Evolutionary conservation across 352 stramenopile species (phyloP).

Genomic region (Plasmopara muralis): DNA sequence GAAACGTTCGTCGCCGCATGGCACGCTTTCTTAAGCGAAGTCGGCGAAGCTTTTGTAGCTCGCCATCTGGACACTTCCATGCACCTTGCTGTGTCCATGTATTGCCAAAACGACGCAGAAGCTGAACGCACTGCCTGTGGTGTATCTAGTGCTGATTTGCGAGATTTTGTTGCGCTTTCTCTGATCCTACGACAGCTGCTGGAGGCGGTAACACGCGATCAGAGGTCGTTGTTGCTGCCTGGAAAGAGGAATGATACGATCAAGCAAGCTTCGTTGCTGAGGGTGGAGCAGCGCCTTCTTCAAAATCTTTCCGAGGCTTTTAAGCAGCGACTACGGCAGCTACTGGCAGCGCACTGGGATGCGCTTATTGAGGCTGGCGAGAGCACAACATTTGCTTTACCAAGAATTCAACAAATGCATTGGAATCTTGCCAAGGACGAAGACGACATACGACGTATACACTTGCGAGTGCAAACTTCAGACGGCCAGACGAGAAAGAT

Average conservation of each 20-base stretch:
- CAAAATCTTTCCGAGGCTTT: constrained; percentile 41
- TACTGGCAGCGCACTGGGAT: constrained; percentile 32
- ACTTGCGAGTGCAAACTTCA: constrained; percentile 50
- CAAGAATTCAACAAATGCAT: constrained; percentile 31
- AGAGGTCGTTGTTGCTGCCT: constrained; percentile 48
- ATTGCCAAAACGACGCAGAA: constrained; percentile 11
- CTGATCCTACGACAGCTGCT: constrained; percentile 36
- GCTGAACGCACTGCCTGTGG: constrained; percentile 1
- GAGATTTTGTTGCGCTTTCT: constrained; percentile 30
- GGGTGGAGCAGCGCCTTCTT: constrained; percentile 24
- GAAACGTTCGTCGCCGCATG: constrained; percentile 30
- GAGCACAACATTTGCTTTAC: constrained; percentile 23
- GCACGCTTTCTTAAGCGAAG: constrained; percentile 31
- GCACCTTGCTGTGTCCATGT: constrained; percentile 30
- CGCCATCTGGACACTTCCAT: constrained; percentile 23
- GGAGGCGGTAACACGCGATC: constrained; percentile 38
- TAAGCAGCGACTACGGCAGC: constrained; percentile 30
- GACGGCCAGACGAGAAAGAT: constrained; percentile 39
- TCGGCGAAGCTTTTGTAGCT: constrained; percentile 20
- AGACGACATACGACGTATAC: constrained; percentile 12
- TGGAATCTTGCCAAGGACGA: constrained; percentile 22
- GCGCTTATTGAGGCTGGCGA: constrained; percentile 11
- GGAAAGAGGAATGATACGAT: neutral
- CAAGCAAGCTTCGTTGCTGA: constrained; percentile 13
- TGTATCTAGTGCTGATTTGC: constrained; percentile 27